Percentiles rank a stretch among this genome's conserved stretches.
Evolutionary conservation across 768 basidiomycete genomes (phyloP).

Genomic region (Leccinum longicurvipes): DNA sequence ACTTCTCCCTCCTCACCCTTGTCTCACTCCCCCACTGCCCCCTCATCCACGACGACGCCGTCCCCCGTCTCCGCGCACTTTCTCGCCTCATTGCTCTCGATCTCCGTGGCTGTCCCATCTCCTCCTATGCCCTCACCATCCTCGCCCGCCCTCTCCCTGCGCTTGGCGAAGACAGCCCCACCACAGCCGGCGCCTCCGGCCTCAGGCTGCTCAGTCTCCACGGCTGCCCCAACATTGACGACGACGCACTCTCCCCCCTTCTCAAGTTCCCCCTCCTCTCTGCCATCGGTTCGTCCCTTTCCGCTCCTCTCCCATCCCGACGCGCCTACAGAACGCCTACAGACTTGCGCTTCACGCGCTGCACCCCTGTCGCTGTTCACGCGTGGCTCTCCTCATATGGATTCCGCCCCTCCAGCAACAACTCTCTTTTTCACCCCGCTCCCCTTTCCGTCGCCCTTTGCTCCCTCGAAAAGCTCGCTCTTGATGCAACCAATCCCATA

Average conservation of each 20-base stretch:
- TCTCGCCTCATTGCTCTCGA: constrained; percentile 63
- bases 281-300: constrained; percentile 49
- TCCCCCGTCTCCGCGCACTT: constrained; percentile 48
- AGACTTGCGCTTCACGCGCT: constrained; percentile 53
- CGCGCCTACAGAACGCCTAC: background rate
- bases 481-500: constrained; percentile 9
- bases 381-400: constrained; percentile 17
- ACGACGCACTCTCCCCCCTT: constrained; percentile 42
- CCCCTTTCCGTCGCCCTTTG: constrained; percentile 37
- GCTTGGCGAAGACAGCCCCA: background rate
- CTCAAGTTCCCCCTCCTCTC: constrained; percentile 54
- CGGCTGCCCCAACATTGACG: constrained; percentile 48
- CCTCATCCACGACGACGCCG: constrained; percentile 56
- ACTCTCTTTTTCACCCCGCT: constrained; percentile 42
- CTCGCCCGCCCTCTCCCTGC: constrained; percentile 41
- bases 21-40: constrained; percentile 54
- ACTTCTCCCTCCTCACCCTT: constrained; percentile 64
- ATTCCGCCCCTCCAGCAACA: constrained; percentile 28
- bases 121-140: constrained; percentile 48
- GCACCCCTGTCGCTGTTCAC: constrained; percentile 26
- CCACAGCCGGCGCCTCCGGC: constrained; percentile 47
- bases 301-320: background rate
- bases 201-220: constrained; percentile 57
- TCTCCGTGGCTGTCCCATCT: constrained; percentile 50
- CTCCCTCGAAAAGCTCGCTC: constrained; percentile 23